Conservation (phyloP, 2,329 filamentous ascomycete genomes). For the Chaetomium globosum region DNA sequence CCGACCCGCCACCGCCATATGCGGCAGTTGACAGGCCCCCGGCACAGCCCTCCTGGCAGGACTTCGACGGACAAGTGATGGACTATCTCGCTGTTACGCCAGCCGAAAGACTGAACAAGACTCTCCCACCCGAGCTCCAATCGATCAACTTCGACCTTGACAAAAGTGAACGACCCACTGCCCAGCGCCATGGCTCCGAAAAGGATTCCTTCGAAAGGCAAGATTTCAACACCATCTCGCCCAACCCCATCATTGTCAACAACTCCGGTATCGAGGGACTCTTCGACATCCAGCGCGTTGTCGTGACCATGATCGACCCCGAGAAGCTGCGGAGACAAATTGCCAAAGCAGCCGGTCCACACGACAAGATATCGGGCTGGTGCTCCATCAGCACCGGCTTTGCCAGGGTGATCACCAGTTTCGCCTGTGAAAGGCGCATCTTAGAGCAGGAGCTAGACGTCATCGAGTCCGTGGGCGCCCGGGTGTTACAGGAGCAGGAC, state of each 20-base stretch:
- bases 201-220: conserved; percentile 8
- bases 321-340: conserved; percentile 38
- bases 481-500: conserved; percentile 35
- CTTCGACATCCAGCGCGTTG: conserved; percentile 41
- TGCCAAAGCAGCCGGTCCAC: conserved; percentile 35
- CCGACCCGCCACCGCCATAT: conserved; percentile 7
- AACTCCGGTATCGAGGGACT: conserved; percentile 39
- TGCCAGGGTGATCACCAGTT: conserved; percentile 38
- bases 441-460: conserved; percentile 41
- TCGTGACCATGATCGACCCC: conserved; percentile 37
- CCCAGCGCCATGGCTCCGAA: too few relatives aligned
- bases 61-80: conserved; percentile 5
- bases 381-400: conserved; percentile 36
- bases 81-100: background rate
- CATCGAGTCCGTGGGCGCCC: conserved; percentile 37
- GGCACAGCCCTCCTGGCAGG: conserved; percentile 2
- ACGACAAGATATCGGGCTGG: conserved; percentile 39
- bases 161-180: too few relatives aligned
- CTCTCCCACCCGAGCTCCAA: background rate
- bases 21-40: background rate
- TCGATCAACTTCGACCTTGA: background rate
- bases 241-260: conserved; percentile 42
- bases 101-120: background rate
- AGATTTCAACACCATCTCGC: conserved; percentile 38
- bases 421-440: conserved; percentile 38